Percentiles rank a stretch among this genome's conserved stretches.
phyloP scores from a whole-genome alignment of 2,329 filamentous ascomycete species.

The Lachnellula cervina region DNA sequence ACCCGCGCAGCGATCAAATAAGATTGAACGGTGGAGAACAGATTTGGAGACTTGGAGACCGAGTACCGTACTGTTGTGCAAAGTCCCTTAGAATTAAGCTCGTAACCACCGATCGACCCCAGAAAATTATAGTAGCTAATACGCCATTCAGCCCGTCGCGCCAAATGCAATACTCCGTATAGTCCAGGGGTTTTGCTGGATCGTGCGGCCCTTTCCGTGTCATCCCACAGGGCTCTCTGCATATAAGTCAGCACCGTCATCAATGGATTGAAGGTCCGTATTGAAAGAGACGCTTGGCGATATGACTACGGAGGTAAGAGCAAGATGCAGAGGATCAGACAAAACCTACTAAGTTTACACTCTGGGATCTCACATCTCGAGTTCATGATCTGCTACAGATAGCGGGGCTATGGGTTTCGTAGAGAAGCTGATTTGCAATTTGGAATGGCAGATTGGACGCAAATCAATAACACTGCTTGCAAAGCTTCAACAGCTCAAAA shows the following conservation, averaged over 20 bases:
- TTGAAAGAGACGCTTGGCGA: neutral
- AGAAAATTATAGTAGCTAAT: neutral
- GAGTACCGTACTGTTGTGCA: neutral
- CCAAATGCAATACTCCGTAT: neutral
- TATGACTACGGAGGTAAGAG: neutral
- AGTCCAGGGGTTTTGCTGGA: neutral
- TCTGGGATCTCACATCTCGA: neutral
- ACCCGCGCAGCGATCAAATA: too few relatives aligned
- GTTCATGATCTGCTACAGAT: too few relatives aligned
- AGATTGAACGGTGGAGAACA: neutral
- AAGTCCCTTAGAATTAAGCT: too few relatives aligned
- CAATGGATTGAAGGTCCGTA: neutral
- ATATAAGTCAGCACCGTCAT: neutral
- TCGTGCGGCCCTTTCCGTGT: conserved; percentile 10
- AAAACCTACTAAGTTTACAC: neutral
- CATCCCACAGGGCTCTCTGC: neutral
- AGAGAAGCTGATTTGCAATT: too few relatives aligned
- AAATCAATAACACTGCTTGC: too few relatives aligned
- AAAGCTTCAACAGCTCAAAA: too few relatives aligned
- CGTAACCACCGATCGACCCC: too few relatives aligned
- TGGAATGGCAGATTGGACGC: too few relatives aligned
- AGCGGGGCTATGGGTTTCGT: too few relatives aligned
- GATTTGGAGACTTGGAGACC: neutral
- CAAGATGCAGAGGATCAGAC: neutral
- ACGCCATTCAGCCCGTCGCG: neutral